Conservation (phyloP, 2,329 filamentous ascomycete species). For the Diaporthe vexans region DNA sequence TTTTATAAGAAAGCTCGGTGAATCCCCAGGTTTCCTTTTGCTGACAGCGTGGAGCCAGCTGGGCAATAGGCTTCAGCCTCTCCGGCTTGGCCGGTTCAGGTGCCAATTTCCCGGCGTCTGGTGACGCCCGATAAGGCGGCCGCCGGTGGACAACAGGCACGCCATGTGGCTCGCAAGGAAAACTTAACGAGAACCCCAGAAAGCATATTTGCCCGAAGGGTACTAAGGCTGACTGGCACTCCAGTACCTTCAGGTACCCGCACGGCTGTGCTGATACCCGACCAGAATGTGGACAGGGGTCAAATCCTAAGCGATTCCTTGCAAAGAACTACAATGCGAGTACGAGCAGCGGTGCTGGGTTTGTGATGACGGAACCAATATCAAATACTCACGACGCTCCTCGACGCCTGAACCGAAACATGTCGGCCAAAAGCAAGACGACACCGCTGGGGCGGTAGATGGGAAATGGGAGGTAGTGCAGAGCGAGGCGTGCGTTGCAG, state of each 20-base stretch:
- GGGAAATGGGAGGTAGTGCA: slow-evolving; percentile 31
- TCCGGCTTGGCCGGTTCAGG: slow-evolving; percentile 38
- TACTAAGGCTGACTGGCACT: slow-evolving; percentile 35
- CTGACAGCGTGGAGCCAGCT: slow-evolving; percentile 37
- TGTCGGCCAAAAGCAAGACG: slow-evolving; percentile 30
- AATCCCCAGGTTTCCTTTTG: slow-evolving; percentile 21
- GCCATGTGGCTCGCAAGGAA: slow-evolving; percentile 40
- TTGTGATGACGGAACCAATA: neutral
- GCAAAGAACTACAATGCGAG: slow-evolving; percentile 7
- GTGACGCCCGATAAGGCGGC: slow-evolving; percentile 34
- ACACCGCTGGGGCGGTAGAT: neutral
- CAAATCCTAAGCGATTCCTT: slow-evolving; percentile 35
- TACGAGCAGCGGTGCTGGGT: slow-evolving; percentile 3
- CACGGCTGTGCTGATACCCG: slow-evolving; percentile 39
- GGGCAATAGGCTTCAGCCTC: slow-evolving; percentile 39
- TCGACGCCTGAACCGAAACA: slow-evolving; percentile 35
- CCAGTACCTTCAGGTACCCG: slow-evolving; percentile 40
- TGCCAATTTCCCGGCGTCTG: slow-evolving; percentile 37
- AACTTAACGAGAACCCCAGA: slow-evolving; percentile 29
- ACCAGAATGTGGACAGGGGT: slow-evolving; percentile 28
- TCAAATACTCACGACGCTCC: slow-evolving; percentile 39
- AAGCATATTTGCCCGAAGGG: slow-evolving; percentile 35
- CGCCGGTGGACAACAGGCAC: slow-evolving; percentile 25
- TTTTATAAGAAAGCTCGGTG: slow-evolving; percentile 25
- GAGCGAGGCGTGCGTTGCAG: slow-evolving; percentile 31